phyloP scores from a whole-genome alignment of 73 alveolate species.

The Tetrahymena thermophila region DNA sequence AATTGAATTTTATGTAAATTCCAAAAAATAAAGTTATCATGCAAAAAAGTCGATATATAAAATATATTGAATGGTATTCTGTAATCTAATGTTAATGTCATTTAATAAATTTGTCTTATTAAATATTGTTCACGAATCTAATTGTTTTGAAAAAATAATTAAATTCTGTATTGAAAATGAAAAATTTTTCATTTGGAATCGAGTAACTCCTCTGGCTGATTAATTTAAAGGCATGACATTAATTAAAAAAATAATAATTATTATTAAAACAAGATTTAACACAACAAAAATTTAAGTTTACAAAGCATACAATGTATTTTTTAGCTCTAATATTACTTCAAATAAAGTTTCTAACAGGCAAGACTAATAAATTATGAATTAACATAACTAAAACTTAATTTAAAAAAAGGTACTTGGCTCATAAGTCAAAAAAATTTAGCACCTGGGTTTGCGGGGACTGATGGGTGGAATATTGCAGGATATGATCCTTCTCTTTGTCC shows the following conservation, averaged over 20 bases:
- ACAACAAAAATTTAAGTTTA: background rate
- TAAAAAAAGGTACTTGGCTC: background rate
- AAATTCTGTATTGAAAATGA: background rate
- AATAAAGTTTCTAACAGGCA: background rate
- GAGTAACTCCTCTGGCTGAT: background rate
- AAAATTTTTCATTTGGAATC: background rate
- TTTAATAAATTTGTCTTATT: background rate
- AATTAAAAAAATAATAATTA: background rate
- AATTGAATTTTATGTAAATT: too few relatives aligned
- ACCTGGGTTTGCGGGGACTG: background rate
- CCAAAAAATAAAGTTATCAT: background rate
- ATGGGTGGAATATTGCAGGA: background rate
- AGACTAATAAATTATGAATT: too few relatives aligned
- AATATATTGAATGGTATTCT: background rate
- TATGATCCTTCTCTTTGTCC: background rate
- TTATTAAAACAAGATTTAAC: background rate
- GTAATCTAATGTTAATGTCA: background rate
- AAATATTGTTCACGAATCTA: background rate
- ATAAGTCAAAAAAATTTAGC: background rate
- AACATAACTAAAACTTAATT: background rate
- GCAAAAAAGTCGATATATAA: background rate
- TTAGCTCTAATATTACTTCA: background rate
- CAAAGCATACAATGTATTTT: background rate
- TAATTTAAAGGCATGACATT: background rate
- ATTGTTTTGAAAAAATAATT: background rate